phyloP scores from a whole-genome alignment of 106 monocot genomes.

The Phalaenopsis equestris region DNA sequence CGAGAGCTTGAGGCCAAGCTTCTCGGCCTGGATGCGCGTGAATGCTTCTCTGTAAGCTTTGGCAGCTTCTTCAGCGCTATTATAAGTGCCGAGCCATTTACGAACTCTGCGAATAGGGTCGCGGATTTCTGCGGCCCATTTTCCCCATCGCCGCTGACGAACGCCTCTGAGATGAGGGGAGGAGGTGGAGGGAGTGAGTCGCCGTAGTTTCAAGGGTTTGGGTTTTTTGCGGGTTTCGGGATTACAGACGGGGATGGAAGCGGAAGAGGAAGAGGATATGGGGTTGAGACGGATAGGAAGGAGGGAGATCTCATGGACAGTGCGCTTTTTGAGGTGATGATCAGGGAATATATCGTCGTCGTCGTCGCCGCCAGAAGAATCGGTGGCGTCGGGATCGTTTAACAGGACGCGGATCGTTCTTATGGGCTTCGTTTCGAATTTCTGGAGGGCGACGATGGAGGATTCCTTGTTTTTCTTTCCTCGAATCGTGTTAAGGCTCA shows the following conservation, averaged over 20 bases:
- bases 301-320: constrained; percentile 11
- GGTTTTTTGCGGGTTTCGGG: not conserved
- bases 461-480: not conserved
- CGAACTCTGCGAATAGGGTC: constrained; percentile 27
- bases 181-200: not conserved
- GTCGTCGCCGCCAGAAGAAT: constrained; percentile 22
- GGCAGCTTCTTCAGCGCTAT: constrained; percentile 22
- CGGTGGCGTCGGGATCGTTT: constrained; percentile 26
- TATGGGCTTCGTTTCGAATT: not conserved
- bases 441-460: not conserved
- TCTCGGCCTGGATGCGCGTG: constrained; percentile 14
- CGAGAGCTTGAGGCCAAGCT: not conserved
- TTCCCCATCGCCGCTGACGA: constrained; percentile 26
- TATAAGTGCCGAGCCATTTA: constrained; percentile 33
- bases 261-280: not conserved
- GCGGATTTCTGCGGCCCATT: constrained; percentile 74
- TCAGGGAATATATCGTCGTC: not conserved
- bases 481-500: constrained; percentile 16
- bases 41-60: constrained; percentile 16
- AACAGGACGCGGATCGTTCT: constrained; percentile 18
- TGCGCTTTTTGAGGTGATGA: not conserved
- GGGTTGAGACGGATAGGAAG: not conserved
- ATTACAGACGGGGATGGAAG: not conserved
- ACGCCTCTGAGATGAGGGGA: constrained; percentile 17
- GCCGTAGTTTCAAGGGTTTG: constrained; percentile 3